These are phyloP conservation scores for Cucumis hystrix DNA, from an alignment of 306 rosid genomes.

Conservation along the genomic window DNA sequence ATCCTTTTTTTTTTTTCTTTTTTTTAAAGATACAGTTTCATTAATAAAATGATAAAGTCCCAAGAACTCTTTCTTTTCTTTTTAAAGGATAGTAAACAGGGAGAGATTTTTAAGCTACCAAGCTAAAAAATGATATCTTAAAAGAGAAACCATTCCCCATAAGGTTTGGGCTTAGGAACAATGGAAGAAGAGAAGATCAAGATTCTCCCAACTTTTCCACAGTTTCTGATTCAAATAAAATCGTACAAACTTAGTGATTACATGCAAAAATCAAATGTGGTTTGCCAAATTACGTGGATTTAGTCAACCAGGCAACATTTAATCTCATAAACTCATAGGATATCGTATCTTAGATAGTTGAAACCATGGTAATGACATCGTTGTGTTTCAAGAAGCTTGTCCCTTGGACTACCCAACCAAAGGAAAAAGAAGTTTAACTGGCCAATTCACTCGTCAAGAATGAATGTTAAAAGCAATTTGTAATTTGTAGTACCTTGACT, in stretches of 20 bases:
- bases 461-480: not conserved
- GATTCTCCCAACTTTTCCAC: not conserved
- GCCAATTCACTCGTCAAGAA: not conserved
- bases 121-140: not conserved
- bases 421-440: not conserved
- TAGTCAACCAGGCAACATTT: not conserved
- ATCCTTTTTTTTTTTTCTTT: not conserved
- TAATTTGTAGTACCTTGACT: constrained; percentile 66
- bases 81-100: not conserved
- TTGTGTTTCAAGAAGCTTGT: not conserved
- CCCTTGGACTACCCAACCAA: not conserved
- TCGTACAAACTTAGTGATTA: not conserved
- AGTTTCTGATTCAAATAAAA: not conserved
- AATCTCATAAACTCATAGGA: not conserved
- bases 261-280: not conserved
- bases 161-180: not conserved
- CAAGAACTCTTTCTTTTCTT: not conserved
- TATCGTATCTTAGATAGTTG: not conserved
- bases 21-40: no score
- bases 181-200: not conserved
- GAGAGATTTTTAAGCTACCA: not conserved
- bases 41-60: no score
- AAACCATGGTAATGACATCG: not conserved
- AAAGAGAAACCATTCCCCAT: not conserved
- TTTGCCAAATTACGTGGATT: not conserved